A percentile compares a stretch with the other conserved stretches of the same genome.
Evolutionary conservation across 2,329 filamentous ascomycete genomes (phyloP).

Genomic region (Trichoderma pleuroti): DNA sequence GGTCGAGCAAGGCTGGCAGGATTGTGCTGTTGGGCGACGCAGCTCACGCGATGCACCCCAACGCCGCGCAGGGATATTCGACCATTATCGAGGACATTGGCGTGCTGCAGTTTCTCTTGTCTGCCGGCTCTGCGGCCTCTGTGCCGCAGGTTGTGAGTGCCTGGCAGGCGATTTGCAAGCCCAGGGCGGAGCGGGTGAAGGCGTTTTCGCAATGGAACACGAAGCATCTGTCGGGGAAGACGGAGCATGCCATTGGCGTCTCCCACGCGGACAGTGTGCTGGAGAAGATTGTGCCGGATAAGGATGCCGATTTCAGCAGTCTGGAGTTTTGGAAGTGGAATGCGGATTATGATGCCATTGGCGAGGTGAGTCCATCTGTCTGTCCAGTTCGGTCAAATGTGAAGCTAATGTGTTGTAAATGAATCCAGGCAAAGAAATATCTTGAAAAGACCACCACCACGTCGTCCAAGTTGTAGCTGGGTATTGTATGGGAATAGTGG

Average conservation of each 20-base stretch:
- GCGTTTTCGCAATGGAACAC: slow-evolving; percentile 22
- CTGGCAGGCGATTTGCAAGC: slow-evolving; percentile 24
- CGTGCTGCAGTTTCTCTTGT: slow-evolving; percentile 7
- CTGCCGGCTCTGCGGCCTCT: neutral
- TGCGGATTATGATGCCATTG: slow-evolving; percentile 21
- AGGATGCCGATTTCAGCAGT: slow-evolving; percentile 5
- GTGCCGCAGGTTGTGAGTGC: neutral
- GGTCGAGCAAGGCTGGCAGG: slow-evolving; percentile 22
- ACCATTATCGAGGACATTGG: slow-evolving; percentile 20
- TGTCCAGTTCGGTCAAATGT: neutral
- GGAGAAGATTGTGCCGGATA: slow-evolving; percentile 9
- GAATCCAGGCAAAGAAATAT: neutral
- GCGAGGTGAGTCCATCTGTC: slow-evolving; percentile 23
- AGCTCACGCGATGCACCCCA: slow-evolving; percentile 22
- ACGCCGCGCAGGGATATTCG: slow-evolving; percentile 18
- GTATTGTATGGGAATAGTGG: neutral
- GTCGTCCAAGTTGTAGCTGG: neutral
- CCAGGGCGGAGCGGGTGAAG: slow-evolving; percentile 24
- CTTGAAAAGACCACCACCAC: neutral
- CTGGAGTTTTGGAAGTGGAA: slow-evolving; percentile 19
- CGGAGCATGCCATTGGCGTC: neutral
- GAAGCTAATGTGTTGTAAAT: neutral
- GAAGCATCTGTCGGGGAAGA: neutral
- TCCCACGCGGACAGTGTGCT: neutral
- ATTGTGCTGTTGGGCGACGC: slow-evolving; percentile 23